Evolutionary conservation across 306 rosid genomes (phyloP), one percentile per base, ranked within the genome.

Genomic region (Morella rubra): DNA sequence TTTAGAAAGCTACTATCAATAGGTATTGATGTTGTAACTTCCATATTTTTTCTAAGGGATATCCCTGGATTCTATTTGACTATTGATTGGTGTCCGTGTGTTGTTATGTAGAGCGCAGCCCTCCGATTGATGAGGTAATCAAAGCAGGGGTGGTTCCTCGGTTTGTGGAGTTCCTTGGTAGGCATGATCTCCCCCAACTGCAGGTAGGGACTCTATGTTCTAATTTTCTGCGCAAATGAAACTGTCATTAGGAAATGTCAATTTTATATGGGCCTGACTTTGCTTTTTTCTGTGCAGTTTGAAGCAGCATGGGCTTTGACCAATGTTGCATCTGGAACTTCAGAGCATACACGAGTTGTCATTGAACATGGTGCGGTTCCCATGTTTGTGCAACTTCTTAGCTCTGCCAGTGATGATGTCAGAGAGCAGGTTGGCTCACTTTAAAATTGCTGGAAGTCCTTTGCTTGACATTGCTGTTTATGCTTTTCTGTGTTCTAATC

Each of bases 271-370:
- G 32, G 42, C 42, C 47, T 45, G 42, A 69, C 64, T 45, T 9
- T 54, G 8, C 56, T 42, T 68, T 68, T 74, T 68, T 74, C 18
- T 73, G 18, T 82, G 80, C 84, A 91, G 96, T 85, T 87, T 85
- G 93, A 91, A 79, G 93, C 93, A 73, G 90, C 93, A 44, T 91
- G 93, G 93, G 89, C 90, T 76, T 74, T 91, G 77, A 85, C 91
- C 56, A 85, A 89, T 77, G 81, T 89, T 42, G 89, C 91, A 55
- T 87, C 91, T 46, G 90, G 90, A 77, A 84, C 90, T 37, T 85
- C 91, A 5, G 88, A 91, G 77, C 91, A 91, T 81, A 87, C 90
- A 59, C 74, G 80, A 51, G 86, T 85, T 50, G 89, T 89, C 19
- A 84, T 91, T 79, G 90, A 87, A 50, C 87, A 84, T 8, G 96